A percentile compares a stretch with the other conserved stretches of the same genome.
Evolutionary conservation across 2,329 filamentous ascomycete genomes (phyloP).

Genomic region (Talaromyces piceae): DNA sequence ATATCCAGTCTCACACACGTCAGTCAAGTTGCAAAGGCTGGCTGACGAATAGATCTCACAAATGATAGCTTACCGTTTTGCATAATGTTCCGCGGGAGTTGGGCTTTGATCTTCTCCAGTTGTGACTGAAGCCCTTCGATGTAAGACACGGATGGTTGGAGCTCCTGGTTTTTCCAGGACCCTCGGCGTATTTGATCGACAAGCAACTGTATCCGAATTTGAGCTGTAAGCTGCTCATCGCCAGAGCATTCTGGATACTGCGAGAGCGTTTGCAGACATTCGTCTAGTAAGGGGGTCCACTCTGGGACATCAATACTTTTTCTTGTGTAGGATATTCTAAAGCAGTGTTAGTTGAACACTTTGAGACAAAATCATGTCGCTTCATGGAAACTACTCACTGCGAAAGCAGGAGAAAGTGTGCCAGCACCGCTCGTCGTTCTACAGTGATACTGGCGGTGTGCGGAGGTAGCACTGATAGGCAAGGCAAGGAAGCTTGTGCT

Average conservation of each 20-base stretch:
- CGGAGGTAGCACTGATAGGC: neutral
- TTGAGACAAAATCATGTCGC: neutral
- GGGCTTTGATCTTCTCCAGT: slow-evolving; percentile 3
- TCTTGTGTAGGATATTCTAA: neutral
- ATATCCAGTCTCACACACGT: neutral
- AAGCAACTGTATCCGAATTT: slow-evolving; percentile 4
- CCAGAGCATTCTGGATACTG: slow-evolving; percentile 3
- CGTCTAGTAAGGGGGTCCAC: slow-evolving; percentile 2
- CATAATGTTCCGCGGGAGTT: neutral
- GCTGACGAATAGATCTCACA: neutral
- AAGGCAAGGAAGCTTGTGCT: slow-evolving; percentile 1
- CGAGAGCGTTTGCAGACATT: neutral
- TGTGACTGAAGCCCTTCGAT: slow-evolving; percentile 1
- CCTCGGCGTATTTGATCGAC: neutral
- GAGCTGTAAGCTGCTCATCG: slow-evolving; percentile 3
- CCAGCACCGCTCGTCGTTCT: slow-evolving; percentile 2
- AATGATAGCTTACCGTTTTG: neutral
- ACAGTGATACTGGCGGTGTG: neutral
- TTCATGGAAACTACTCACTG: neutral
- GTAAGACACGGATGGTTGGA: slow-evolving; percentile 1
- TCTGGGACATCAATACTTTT: slow-evolving; percentile 2
- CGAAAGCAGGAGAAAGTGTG: slow-evolving; percentile 6
- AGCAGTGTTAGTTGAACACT: neutral
- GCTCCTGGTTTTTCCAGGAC: slow-evolving; percentile 3
- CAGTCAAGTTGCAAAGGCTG: neutral